Evolutionary conservation across 768 basidiomycete species (phyloP), one percentile per base, ranked within the genome.

Genomic region (Xerocomus brunneocitrinus): DNA sequence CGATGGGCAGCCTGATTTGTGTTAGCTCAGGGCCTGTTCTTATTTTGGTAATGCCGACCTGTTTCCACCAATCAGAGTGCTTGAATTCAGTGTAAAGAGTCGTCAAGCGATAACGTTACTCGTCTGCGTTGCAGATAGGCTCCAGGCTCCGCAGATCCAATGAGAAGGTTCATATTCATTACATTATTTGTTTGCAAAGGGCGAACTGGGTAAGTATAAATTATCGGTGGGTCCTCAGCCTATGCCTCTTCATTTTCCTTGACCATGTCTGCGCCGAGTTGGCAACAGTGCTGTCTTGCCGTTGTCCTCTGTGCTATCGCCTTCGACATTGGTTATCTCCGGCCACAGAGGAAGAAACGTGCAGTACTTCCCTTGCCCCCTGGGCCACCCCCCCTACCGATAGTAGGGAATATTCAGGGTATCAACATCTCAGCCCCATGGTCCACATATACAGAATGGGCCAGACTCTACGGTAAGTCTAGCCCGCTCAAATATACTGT

Each of bases 331-430:
- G 24, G 31, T 12, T 56, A 47, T 46, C 43, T 48, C n/a, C 39
- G 55, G 30, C 3, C 3, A 14, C 38, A 8, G 38, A 38, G 38
- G 40, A 54, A 62, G 40, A 54, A 49, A 27, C 44, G 30, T 47
- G 4, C 35, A 12, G 31, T 22, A 12, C 27, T 54, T 41, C 62
- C 7, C 19, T 39, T 39, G 8, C 19, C 19, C n/a, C n/a, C 38
- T 65, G 22, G 35, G 16, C 35, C 35, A 1, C 35, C 35, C 4
- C 53, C 58, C 12, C 30, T 67, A 6, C 58, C 61, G 34, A 34
- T 65, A 12, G 48, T 50, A 39, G 60, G 64, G 3, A 62, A 67
- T 56, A 13, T 67, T 36, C 51, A 47, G 13, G 57, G 54, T 19
- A 55, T 61, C 36, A 41, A 22, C 38, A 9, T 55, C 16, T 30